phyloP scores from a whole-genome alignment of 2,329 filamentous ascomycete genomes.

The Lachnellula subtilissima region DNA sequence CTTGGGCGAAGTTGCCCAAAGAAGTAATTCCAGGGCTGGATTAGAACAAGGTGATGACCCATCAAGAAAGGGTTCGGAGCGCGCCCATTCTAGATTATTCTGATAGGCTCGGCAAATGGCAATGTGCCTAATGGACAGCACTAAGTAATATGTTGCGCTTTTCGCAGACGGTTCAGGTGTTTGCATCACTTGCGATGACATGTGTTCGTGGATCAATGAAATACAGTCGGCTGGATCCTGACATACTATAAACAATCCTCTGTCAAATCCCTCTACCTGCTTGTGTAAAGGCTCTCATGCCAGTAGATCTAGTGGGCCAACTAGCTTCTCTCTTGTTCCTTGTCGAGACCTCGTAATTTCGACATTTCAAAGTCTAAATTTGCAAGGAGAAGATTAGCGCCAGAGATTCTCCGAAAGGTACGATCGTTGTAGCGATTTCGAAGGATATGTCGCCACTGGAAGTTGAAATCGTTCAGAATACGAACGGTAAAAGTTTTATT shows the following conservation, averaged over 20 bases:
- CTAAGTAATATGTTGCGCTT: not conserved
- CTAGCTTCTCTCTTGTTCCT: not conserved
- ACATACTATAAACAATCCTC: not conserved
- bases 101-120: not conserved
- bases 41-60: not conserved
- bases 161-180: not conserved
- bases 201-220: not conserved
- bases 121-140: not conserved
- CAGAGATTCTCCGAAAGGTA: not conserved
- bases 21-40: not conserved
- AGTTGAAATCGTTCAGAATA: not conserved
- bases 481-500: not conserved
- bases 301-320: not conserved
- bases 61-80: not conserved
- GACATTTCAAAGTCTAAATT: not conserved
- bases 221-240: not conserved
- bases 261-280: not conserved
- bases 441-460: slow-evolving; percentile 4
- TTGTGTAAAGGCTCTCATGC: not conserved
- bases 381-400: not conserved
- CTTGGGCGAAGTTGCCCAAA: not conserved
- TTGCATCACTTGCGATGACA: not conserved
- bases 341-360: not conserved
- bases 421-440: not conserved
- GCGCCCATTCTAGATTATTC: not conserved